Conservation (phyloP, 2,329 filamentous ascomycete species). For the Exophiala oligosperma region DNA sequence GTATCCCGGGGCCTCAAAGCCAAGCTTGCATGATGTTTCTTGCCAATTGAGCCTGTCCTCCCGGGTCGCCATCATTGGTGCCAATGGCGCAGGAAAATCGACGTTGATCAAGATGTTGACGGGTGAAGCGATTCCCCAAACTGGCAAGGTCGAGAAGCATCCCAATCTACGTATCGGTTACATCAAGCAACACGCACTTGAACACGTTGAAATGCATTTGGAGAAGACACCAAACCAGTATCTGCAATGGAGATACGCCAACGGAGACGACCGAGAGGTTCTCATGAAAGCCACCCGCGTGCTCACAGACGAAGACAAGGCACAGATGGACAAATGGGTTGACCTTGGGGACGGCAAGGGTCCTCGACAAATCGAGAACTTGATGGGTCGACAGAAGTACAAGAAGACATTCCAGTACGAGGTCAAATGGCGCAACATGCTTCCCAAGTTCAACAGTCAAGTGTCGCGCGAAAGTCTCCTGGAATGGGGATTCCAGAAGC, state of each 20-base stretch:
- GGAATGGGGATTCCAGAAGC: slow-evolving; percentile 84
- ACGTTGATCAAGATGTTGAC: slow-evolving; percentile 97
- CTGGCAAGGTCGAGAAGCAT: slow-evolving; percentile 93
- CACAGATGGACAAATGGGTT: slow-evolving; percentile 87
- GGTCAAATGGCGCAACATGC: slow-evolving; percentile 77
- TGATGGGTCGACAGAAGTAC: slow-evolving; percentile 96
- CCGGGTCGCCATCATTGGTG: slow-evolving; percentile 91
- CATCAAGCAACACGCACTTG: slow-evolving; percentile 98
- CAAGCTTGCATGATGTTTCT: slow-evolving; percentile 83
- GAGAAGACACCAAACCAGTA: slow-evolving; percentile 99
- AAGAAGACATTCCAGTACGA: slow-evolving; percentile 71
- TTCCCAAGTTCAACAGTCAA: slow-evolving; percentile 91
- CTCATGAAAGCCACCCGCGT: slow-evolving; percentile 96
- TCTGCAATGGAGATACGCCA: slow-evolving; percentile 95
- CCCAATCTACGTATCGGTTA: slow-evolving; percentile 98
- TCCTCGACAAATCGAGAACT: slow-evolving; percentile 73
- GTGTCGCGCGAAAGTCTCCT: slow-evolving; percentile 89
- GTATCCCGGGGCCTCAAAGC: slow-evolving; percentile 88
- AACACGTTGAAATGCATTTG: slow-evolving; percentile 99
- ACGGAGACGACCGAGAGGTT: slow-evolving; percentile 95
- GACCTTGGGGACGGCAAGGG: slow-evolving; percentile 83
- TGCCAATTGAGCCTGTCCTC: slow-evolving; percentile 86
- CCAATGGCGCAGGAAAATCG: slow-evolving; percentile 97
- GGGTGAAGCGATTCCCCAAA: slow-evolving; percentile 80
- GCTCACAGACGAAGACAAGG: slow-evolving; percentile 78